These are phyloP conservation scores for Pestalotiopsis sp. DNA, from an alignment of 2,329 filamentous ascomycete species.

Conservation along the genomic window DNA sequence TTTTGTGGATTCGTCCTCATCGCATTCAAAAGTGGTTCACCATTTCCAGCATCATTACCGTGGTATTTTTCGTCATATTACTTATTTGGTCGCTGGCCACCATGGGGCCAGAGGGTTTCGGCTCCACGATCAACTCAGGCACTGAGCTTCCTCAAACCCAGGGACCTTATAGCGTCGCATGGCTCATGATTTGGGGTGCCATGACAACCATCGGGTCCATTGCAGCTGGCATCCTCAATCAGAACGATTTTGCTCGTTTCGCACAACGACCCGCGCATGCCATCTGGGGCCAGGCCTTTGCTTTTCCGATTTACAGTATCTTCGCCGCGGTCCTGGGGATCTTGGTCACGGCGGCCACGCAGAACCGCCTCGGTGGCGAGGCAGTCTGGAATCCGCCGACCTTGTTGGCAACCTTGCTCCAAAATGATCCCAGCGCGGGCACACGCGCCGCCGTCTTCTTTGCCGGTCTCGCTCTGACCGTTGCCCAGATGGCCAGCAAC, in stretches of 20 bases:
- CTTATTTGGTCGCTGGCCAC: slow-evolving; percentile 21
- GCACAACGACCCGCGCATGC: slow-evolving; percentile 24
- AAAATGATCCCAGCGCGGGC: slow-evolving; percentile 22
- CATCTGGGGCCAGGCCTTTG: slow-evolving; percentile 26
- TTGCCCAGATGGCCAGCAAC: slow-evolving; percentile 29
- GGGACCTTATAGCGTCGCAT: slow-evolving; percentile 14
- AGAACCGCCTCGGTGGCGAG: slow-evolving; percentile 21
- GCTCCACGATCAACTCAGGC: slow-evolving; percentile 17
- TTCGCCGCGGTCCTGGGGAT: slow-evolving; percentile 29
- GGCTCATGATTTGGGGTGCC: slow-evolving; percentile 31
- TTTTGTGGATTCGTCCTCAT: slow-evolving; percentile 16
- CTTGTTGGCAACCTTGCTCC: slow-evolving; percentile 24
- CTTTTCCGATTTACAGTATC: slow-evolving; percentile 25
- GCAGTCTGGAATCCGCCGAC: slow-evolving; percentile 2
- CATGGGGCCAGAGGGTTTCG: slow-evolving; percentile 17
- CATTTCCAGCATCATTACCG: slow-evolving; percentile 15
- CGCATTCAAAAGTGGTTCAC: slow-evolving; percentile 17
- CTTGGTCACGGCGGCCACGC: slow-evolving; percentile 30
- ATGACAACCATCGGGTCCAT: slow-evolving; percentile 33
- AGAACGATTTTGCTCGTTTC: slow-evolving; percentile 34
- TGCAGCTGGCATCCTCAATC: slow-evolving; percentile 32
- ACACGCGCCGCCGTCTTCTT: slow-evolving; percentile 21
- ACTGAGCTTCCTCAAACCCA: slow-evolving; percentile 6
- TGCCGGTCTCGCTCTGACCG: slow-evolving; percentile 23
- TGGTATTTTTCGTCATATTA: slow-evolving; percentile 15